These are phyloP conservation scores for Brassica juncea DNA, from an alignment of 345 rosid species.

Conservation along the genomic window DNA sequence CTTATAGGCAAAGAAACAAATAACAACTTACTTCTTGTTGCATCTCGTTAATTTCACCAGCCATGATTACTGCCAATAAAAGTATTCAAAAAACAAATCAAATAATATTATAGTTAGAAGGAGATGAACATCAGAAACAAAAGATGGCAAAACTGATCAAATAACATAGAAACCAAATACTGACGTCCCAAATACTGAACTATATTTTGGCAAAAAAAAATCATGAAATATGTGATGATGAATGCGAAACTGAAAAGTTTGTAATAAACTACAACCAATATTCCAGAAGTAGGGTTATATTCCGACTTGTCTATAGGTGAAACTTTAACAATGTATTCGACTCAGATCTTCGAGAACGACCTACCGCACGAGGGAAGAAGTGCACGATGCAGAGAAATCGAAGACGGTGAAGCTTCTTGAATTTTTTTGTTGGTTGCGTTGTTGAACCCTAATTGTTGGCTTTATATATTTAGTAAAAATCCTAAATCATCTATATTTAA, in stretches of 20 bases:
- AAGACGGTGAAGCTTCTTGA: neutral
- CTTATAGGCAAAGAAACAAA: neutral
- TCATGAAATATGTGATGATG: neutral
- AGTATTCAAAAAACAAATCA: neutral
- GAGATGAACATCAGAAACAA: neutral
- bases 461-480: neutral
- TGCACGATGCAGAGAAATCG: neutral
- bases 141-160: neutral
- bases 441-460: neutral
- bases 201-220: too few relatives aligned
- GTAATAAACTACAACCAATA: neutral
- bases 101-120: neutral
- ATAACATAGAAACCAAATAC: neutral
- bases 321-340: neutral
- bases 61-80: conserved; percentile 39
- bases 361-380: neutral
- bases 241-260: too few relatives aligned
- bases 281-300: neutral
- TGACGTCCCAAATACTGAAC: too few relatives aligned
- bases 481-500: neutral
- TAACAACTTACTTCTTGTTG: conserved; percentile 35
- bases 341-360: neutral
- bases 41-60: conserved; percentile 32
- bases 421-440: neutral
- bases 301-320: neutral